Conservation (phyloP, 352 stramenopile species). For the Globisporangium carolinianum region DNA sequence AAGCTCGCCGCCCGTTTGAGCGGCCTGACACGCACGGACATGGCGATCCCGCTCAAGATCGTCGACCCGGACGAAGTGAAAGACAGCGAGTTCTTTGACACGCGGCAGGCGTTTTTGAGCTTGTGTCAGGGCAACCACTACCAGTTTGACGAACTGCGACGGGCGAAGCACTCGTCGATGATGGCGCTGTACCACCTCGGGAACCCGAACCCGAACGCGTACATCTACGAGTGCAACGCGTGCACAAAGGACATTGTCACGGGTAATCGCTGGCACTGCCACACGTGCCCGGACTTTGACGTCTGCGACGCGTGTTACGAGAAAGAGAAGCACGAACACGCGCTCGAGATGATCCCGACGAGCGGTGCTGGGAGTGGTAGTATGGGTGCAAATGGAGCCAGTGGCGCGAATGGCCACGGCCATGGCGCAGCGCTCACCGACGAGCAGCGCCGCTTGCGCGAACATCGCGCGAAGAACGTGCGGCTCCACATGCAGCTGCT, state of each 20-base stretch:
- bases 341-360: constrained; percentile 75
- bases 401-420: constrained; percentile 7
- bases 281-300: constrained; percentile 85
- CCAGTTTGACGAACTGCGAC: constrained; percentile 97
- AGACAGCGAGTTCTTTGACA: constrained; percentile 93
- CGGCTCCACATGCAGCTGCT: constrained; percentile 97
- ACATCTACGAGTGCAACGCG: constrained; percentile 83
- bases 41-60: constrained; percentile 65
- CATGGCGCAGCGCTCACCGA: constrained; percentile 34
- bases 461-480: constrained; percentile 92
- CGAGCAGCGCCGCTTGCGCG: constrained; percentile 58
- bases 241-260: constrained; percentile 79
- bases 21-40: constrained; percentile 40
- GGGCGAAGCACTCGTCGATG: constrained; percentile 99
- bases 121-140: constrained; percentile 97
- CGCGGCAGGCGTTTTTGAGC: constrained; percentile 96
- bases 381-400: constrained; percentile 15
- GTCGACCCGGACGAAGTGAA: constrained; percentile 77
- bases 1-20: constrained; percentile 44
- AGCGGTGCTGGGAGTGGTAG: constrained; percentile 50
- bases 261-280: constrained; percentile 87
- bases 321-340: constrained; percentile 78
- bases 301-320: constrained; percentile 85
- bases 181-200: constrained; percentile 99
- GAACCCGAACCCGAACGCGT: constrained; percentile 90